Evolutionary conservation across 352 stramenopile species (phyloP).

Genomic region (Phytophthora megakarya): DNA sequence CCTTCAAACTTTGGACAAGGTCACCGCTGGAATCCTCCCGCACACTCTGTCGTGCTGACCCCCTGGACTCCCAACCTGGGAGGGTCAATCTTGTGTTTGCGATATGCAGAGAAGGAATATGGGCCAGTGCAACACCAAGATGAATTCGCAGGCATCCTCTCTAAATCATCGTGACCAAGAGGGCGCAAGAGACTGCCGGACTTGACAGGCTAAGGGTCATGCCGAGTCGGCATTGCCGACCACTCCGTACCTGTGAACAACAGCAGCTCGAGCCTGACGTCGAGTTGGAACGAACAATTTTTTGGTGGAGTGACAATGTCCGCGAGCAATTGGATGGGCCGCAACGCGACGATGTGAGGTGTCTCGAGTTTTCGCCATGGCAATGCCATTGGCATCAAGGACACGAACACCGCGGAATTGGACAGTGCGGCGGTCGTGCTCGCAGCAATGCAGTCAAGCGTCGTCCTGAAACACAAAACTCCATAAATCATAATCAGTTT

Average conservation of each 20-base stretch:
- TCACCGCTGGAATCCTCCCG: slow-evolving; percentile 3
- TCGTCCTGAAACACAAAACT: background rate
- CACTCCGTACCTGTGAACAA: slow-evolving; percentile 7
- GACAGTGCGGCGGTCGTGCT: slow-evolving; percentile 27
- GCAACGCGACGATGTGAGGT: slow-evolving; percentile 14
- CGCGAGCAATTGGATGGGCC: slow-evolving; percentile 16
- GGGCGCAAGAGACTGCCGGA: too few species aligned
- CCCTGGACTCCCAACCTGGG: background rate
- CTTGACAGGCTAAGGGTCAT: background rate
- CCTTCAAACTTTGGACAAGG: background rate
- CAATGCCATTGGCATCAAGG: too few species aligned
- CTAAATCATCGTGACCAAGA: slow-evolving; percentile 13
- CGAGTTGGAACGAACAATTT: slow-evolving; percentile 7
- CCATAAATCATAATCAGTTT: background rate
- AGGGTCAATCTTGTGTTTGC: too few species aligned
- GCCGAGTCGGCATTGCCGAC: too few species aligned
- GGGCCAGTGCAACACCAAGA: background rate
- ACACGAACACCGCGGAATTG: slow-evolving; percentile 19
- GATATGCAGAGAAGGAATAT: slow-evolving; percentile 16
- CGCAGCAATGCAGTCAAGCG: background rate
- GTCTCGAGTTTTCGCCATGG: background rate
- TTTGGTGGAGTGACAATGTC: slow-evolving; percentile 1
- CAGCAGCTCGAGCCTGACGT: background rate
- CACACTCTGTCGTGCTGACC: slow-evolving; percentile 6
- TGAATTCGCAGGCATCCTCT: background rate